Conservation (phyloP, 139 green algal species). For the Chara braunii region DNA sequence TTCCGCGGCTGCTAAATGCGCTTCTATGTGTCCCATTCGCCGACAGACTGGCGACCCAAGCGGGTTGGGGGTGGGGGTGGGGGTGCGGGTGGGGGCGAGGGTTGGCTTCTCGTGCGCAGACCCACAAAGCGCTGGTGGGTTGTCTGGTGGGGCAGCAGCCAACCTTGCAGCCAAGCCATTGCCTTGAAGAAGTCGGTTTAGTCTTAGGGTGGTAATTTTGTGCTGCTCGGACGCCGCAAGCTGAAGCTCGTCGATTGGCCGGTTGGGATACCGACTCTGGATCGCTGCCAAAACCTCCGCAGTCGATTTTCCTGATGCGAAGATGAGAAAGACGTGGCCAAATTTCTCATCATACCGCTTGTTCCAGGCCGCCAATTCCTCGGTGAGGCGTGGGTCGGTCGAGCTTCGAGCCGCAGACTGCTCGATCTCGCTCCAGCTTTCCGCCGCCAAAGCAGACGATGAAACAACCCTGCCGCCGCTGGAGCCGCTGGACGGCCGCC, state of each 20-base stretch:
- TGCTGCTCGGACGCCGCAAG: constrained; percentile 78
- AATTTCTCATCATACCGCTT: constrained; percentile 70
- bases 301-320: constrained; percentile 59
- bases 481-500: neutral
- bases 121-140: neutral
- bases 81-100: neutral
- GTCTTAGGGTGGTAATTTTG: constrained; percentile 88
- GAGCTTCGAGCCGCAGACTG: constrained; percentile 47
- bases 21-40: neutral
- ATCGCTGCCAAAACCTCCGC: constrained; percentile 51
- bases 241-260: constrained; percentile 58
- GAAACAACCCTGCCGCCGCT: neutral
- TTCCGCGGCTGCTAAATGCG: neutral
- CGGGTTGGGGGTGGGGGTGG: neutral
- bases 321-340: constrained; percentile 92
- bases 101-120: constrained; percentile 11
- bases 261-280: constrained; percentile 46
- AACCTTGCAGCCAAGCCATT: too few relatives aligned
- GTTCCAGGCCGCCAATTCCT: constrained; percentile 61
- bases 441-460: neutral
- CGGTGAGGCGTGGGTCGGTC: constrained; percentile 11
- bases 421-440: constrained; percentile 43
- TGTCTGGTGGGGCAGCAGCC: too few relatives aligned
- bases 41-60: neutral
- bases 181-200: constrained; percentile 63